These are phyloP conservation scores for Fusarium burgessii DNA, from an alignment of 2,329 filamentous ascomycete species.

Conservation along the genomic window DNA sequence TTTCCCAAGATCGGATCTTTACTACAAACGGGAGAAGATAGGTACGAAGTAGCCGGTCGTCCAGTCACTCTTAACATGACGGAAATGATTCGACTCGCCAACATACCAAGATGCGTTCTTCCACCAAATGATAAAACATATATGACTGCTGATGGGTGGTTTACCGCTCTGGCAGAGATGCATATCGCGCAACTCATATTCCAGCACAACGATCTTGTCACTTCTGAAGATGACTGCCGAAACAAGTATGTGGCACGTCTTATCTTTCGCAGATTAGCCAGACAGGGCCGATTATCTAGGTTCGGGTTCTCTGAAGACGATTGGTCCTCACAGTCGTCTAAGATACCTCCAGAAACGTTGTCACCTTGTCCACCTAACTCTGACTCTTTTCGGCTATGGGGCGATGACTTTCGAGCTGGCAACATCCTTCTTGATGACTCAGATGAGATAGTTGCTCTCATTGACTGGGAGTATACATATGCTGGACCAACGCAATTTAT, in stretches of 20 bases:
- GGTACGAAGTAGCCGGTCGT: slow-evolving; percentile 30
- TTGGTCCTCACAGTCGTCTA: slow-evolving; percentile 4
- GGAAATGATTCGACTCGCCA: slow-evolving; percentile 49
- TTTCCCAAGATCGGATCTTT: slow-evolving; percentile 57
- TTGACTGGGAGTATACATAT: neutral
- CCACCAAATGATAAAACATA: slow-evolving; percentile 38
- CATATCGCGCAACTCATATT: slow-evolving; percentile 56
- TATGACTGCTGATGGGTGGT: slow-evolving; percentile 52
- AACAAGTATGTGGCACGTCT: slow-evolving; percentile 58
- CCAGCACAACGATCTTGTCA: slow-evolving; percentile 56
- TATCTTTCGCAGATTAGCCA: slow-evolving; percentile 53
- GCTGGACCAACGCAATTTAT: neutral
- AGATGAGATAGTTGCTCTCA: neutral
- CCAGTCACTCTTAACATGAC: slow-evolving; percentile 54
- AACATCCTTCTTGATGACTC: neutral
- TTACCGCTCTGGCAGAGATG: slow-evolving; percentile 53
- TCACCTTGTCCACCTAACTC: slow-evolving; percentile 39
- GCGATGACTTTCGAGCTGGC: slow-evolving; percentile 50
- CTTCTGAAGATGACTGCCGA: slow-evolving; percentile 53
- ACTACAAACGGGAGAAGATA: slow-evolving; percentile 38
- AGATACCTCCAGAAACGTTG: neutral
- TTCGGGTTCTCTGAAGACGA: slow-evolving; percentile 44
- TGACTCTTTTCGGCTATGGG: slow-evolving; percentile 47
- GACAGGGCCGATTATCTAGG: slow-evolving; percentile 38
- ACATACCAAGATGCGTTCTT: slow-evolving; percentile 41